These are phyloP conservation scores for Aureobasidium zeae DNA, from an alignment of 2,329 filamentous ascomycete genomes.

Conservation along the genomic window DNA sequence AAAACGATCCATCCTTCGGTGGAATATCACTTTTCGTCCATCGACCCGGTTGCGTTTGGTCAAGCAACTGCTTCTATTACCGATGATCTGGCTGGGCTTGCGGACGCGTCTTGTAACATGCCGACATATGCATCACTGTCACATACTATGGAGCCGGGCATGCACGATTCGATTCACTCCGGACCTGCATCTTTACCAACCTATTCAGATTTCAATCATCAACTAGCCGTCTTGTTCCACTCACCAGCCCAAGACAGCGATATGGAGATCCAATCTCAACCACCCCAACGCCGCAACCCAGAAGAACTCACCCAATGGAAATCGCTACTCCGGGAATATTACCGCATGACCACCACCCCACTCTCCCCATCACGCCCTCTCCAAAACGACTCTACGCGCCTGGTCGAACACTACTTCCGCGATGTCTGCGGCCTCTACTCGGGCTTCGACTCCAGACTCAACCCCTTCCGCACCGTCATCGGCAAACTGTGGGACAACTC, in stretches of 20 bases:
- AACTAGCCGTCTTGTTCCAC: not conserved
- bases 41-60: constrained; percentile 17
- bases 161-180: not conserved
- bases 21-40: constrained; percentile 18
- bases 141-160: not conserved
- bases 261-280: not conserved
- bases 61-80: not conserved
- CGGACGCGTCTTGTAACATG: too few relatives aligned
- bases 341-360: constrained; percentile 25
- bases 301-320: constrained; percentile 2
- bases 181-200: not conserved
- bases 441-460: constrained; percentile 54
- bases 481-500: constrained; percentile 50
- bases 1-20: constrained; percentile 14
- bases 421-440: constrained; percentile 54
- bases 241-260: too few relatives aligned
- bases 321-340: constrained; percentile 21
- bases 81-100: too few relatives aligned
- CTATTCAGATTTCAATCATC: not conserved
- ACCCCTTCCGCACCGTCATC: constrained; percentile 52
- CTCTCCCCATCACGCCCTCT: constrained; percentile 29
- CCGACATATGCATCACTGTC: not conserved
- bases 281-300: not conserved
- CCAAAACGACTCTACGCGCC: constrained; percentile 44
- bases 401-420: constrained; percentile 56